Base-by-base conservation (phyloP, 1,139 yeast genomes). In the Pichia sp. region DNA sequence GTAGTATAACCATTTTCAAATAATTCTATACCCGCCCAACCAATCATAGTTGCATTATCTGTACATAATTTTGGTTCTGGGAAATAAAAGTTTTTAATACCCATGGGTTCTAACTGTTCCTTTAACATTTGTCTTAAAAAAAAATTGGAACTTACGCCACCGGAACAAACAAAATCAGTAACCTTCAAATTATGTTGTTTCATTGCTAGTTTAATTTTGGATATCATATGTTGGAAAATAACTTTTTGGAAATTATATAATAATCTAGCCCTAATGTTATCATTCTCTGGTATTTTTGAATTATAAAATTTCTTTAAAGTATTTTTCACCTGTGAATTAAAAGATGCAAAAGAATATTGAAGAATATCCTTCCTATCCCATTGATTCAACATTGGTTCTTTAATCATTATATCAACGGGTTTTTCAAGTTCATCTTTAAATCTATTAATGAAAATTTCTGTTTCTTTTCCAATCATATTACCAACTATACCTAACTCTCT, bases 41-140 rank as follows among this genome's bases (percentile, higher is more conserved):
- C 98, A 48, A 92, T 92, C 99, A 92, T 92, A 2, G 89, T 78
- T 0, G 97, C 96, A 66, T 92, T 94, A 62, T 92, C 98, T 0
- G 97, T 88, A 62, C 98, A 94, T 55, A 90, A 70, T 6, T 74
- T 68, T 7, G 81, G 71, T 32, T 78, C 81, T 0, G 97, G 96
- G 58, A 83, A 89, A 58, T 78, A 79, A 53, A 79, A 71, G 1
- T 65, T 54, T 3, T 51, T 49, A 5, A 60, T 53, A 4, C 63
- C 64, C 10, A 54, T 8, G 1, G 58, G 52, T 3, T 53, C 40
- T 31, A 83, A 60, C 27, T 72, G 69, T 0, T 60, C 56, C 40
- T 62, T 60, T 8, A 88, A 68, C 65, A 75, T 73, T 6, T 62
- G 51, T 44, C 97, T 69, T 26, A 92, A 70, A 27, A 72, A 66